phyloP scores from a whole-genome alignment of 306 rosid genomes.

The Macrotyloma uniflorum region DNA sequence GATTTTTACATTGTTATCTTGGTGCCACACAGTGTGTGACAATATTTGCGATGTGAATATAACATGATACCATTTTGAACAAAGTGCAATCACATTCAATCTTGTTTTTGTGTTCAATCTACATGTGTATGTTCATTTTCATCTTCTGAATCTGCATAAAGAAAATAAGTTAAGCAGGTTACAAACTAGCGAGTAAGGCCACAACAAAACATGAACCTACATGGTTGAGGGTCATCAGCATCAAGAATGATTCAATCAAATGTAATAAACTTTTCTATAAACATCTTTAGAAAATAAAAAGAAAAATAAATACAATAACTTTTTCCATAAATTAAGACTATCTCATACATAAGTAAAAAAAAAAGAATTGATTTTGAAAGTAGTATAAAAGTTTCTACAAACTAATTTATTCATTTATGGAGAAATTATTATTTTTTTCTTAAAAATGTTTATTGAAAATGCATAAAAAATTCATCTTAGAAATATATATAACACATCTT shows the following conservation, averaged over 20 bases:
- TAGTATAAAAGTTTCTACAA: no score
- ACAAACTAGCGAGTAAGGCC: constrained; percentile 13
- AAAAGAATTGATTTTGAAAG: no score
- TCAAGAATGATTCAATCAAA: constrained; percentile 9
- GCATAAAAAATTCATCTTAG: background rate
- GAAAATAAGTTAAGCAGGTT: constrained; percentile 11
- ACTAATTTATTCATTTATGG: no score
- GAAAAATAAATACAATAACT: no score
- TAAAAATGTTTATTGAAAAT: no score
- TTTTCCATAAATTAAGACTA: no score
- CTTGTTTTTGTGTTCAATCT: constrained; percentile 43
- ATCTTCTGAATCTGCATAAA: constrained; percentile 80
- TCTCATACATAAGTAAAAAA: no score
- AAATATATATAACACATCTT: constrained; percentile 6
- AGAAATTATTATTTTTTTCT: no score
- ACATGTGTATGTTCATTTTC: no score
- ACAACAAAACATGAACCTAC: background rate
- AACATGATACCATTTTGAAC: constrained; percentile 10
- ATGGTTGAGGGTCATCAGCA: background rate
- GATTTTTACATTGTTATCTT: constrained; percentile 19
- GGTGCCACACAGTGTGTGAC: background rate
- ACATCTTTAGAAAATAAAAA: no score
- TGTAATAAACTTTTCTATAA: no score
- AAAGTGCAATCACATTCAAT: constrained; percentile 33
- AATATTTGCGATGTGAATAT: no score